Base-by-base conservation (phyloP, 2,329 filamentous ascomycete genomes). In the Xylaria hypoxylon region DNA sequence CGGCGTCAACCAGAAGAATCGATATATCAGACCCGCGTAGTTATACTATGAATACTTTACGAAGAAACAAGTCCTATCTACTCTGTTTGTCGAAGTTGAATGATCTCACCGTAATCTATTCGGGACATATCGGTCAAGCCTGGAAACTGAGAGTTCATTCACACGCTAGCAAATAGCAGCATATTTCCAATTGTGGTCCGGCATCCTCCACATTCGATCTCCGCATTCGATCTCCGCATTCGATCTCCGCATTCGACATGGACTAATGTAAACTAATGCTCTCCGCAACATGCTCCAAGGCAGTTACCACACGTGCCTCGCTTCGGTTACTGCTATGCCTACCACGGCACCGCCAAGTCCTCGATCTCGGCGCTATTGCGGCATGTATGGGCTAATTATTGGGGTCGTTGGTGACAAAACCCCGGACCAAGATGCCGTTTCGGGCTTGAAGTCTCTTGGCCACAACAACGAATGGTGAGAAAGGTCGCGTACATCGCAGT, bases 291-390 rank as follows among this genome's bases (percentile, higher is more conserved):
- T 15, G 11, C 44, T 19, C 44, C n/a, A 45, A 45, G 42, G 13
- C 17, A 17, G 42, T 45, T 22, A 45, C 42, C 42, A 45, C 42
- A 45, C 17, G 42, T 45, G 42, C 42, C 19, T 45, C 42, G 5
- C 42, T 45, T 45, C n/a, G 1, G 42, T 22, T 6, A 38, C 33
- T 42, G 22, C 19, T 26, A 17, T 47, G 10, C 8, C 26, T 24
- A 13, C 19, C 22, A 26, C 44, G 7, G 15, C 44, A 17, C 33
- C 19, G 59, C 59, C 48, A 53, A 61, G 48, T 33, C 40, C n/a
- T 44, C 8, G 26, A 53, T 11, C 42, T 47, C 31, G 38, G 48
- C 17, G 38, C n/a, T 19, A 33, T 61, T 26, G 24, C 24, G 38
- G 26, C 48, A 17, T 35, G 38, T 48, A 53, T 33, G 35, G 13